Conservation (phyloP, 345 rosid species). For the Corymbia maculata region DNA sequence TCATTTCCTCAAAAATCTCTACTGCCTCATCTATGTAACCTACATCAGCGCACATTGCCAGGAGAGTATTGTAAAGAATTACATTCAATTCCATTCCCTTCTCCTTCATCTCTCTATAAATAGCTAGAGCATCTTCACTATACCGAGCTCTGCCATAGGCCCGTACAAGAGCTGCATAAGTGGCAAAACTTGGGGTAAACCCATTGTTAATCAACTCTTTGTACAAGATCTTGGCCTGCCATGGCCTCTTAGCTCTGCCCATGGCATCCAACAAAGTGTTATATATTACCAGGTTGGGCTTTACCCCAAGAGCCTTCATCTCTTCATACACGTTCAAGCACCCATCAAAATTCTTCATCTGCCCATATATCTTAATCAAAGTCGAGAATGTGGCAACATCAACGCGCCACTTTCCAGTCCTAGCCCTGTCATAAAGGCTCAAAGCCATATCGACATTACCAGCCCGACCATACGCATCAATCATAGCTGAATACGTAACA, state of each 20-base stretch:
- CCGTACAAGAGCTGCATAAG: constrained; percentile 64
- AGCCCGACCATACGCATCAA: constrained; percentile 74
- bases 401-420: constrained; percentile 76
- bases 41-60: constrained; percentile 87
- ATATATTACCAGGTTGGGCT: constrained; percentile 54
- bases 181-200: constrained; percentile 43
- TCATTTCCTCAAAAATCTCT: constrained; percentile 67
- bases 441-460: constrained; percentile 74
- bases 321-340: constrained; percentile 89
- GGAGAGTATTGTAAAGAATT: constrained; percentile 65
- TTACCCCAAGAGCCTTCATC: constrained; percentile 76
- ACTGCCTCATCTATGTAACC: constrained; percentile 62
- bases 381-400: constrained; percentile 55
- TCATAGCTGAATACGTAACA: constrained; percentile 56
- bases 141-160: constrained; percentile 83
- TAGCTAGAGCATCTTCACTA: constrained; percentile 59
- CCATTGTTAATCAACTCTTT: constrained; percentile 63
- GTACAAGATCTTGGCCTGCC: constrained; percentile 70
- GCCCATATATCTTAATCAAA: constrained; percentile 61
- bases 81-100: constrained; percentile 49
- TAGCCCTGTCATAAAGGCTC: constrained; percentile 82
- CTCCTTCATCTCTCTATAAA: constrained; percentile 78
- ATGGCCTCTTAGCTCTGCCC: constrained; percentile 97
- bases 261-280: constrained; percentile 77
- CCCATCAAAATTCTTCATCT: constrained; percentile 69